Conservation (phyloP, 2,329 filamentous ascomycete genomes). For the Neonectria hederae region DNA sequence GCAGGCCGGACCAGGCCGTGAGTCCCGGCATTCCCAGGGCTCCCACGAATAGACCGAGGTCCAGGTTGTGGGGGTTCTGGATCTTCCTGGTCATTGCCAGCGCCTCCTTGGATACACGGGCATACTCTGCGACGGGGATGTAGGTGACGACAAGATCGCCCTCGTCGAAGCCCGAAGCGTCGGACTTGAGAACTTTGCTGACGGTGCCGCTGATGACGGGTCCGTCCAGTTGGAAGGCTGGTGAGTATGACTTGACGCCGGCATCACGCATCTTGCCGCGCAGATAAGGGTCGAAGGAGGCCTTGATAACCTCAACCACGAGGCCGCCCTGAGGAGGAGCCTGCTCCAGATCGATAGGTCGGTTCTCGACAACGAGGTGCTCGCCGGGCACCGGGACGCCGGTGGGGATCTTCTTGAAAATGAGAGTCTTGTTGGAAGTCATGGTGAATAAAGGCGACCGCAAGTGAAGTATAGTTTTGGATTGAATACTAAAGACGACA, state of each 20-base stretch:
- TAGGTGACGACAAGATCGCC: slow-evolving; percentile 72
- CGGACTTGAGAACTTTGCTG: slow-evolving; percentile 76
- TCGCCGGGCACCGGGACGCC: slow-evolving; percentile 75
- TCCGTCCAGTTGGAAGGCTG: slow-evolving; percentile 64
- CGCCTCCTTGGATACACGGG: slow-evolving; percentile 57
- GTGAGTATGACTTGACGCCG: slow-evolving; percentile 66
- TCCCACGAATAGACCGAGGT: slow-evolving; percentile 75
- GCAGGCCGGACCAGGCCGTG: slow-evolving; percentile 75
- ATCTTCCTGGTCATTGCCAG: slow-evolving; percentile 61
- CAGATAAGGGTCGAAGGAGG: slow-evolving; percentile 86
- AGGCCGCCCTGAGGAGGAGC: slow-evolving; percentile 70
- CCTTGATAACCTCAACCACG: slow-evolving; percentile 75
- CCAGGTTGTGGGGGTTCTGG: slow-evolving; percentile 74
- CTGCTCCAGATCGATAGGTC: slow-evolving; percentile 70
- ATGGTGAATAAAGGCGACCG: slow-evolving; percentile 36
- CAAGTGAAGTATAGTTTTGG: background rate
- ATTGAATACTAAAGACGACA: background rate
- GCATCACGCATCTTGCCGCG: slow-evolving; percentile 79
- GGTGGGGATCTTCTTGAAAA: slow-evolving; percentile 75
- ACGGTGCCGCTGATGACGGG: slow-evolving; percentile 73
- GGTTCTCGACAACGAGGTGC: slow-evolving; percentile 73
- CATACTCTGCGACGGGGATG: slow-evolving; percentile 76
- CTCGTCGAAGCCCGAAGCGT: slow-evolving; percentile 67
- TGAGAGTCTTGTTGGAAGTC: slow-evolving; percentile 74
- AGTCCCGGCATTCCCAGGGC: slow-evolving; percentile 70